These are phyloP conservation scores for Rhytidhysteron rufulum DNA, from an alignment of 2,329 filamentous ascomycete species.

Conservation along the genomic window DNA sequence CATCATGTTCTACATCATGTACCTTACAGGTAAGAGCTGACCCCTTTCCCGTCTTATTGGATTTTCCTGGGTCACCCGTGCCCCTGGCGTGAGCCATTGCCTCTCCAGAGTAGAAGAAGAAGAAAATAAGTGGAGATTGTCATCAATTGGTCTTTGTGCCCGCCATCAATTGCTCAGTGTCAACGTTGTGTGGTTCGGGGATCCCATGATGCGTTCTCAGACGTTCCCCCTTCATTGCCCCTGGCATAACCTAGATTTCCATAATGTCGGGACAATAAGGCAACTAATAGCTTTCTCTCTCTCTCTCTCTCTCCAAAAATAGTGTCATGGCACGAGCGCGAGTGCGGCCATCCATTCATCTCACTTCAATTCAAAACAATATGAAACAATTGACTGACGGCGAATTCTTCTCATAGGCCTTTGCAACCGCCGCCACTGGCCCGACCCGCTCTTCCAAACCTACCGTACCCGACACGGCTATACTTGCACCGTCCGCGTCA, in stretches of 20 bases:
- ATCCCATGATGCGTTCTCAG: background rate
- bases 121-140: constrained; percentile 5
- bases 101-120: too few species aligned
- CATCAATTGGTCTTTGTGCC: constrained; percentile 12
- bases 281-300: too few species aligned
- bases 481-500: constrained; percentile 88
- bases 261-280: too few species aligned
- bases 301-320: too few species aligned
- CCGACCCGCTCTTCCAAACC: constrained; percentile 82
- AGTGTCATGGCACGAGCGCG: too few species aligned
- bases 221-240: background rate
- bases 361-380: too few species aligned
- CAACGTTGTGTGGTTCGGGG: constrained; percentile 6
- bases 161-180: constrained; percentile 2
- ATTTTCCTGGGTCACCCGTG: constrained; percentile 6
- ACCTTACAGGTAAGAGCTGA: constrained; percentile 42
- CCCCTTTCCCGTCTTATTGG: constrained; percentile 11
- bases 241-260: too few species aligned
- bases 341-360: too few species aligned
- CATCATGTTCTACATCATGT: constrained; percentile 43
- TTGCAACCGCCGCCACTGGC: constrained; percentile 91
- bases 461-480: constrained; percentile 72
- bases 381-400: constrained; percentile 39
- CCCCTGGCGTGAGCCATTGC: constrained; percentile 10
- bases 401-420: constrained; percentile 64